Conservation (phyloP, 2,329 filamentous ascomycete species). For the Botrytis deweyae region DNA sequence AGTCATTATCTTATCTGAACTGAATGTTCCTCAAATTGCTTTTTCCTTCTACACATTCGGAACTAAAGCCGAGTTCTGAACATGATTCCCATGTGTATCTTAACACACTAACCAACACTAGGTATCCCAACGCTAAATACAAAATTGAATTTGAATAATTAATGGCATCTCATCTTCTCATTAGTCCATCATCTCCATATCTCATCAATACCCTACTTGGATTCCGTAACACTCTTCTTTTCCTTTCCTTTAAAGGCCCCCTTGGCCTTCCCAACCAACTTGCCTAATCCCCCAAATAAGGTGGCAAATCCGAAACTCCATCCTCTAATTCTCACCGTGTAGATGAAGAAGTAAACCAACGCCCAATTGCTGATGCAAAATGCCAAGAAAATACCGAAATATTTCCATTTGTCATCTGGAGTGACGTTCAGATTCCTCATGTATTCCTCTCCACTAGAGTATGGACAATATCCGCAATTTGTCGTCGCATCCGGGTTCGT, state of each 20-base stretch:
- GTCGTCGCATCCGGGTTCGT: slow-evolving; percentile 57
- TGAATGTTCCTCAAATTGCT: background rate
- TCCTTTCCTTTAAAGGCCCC: slow-evolving; percentile 26
- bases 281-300: slow-evolving; percentile 52
- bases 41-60: background rate
- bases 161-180: background rate
- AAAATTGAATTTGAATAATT: background rate
- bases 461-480: slow-evolving; percentile 71
- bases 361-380: slow-evolving; percentile 71
- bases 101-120: background rate
- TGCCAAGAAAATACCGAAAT: slow-evolving; percentile 70
- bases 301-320: slow-evolving; percentile 69
- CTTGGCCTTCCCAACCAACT: slow-evolving; percentile 42
- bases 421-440: slow-evolving; percentile 54
- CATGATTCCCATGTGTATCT: background rate
- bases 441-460: slow-evolving; percentile 61
- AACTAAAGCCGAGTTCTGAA: background rate
- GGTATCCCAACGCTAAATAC: background rate
- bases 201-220: background rate
- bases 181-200: background rate
- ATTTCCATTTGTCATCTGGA: slow-evolving; percentile 63
- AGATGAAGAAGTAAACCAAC: slow-evolving; percentile 76
- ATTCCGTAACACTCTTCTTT: slow-evolving; percentile 10
- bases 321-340: slow-evolving; percentile 65
- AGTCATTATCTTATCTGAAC: background rate